Conservation (phyloP, 108 stramenopile species). For the Bacterosira constricta region DNA sequence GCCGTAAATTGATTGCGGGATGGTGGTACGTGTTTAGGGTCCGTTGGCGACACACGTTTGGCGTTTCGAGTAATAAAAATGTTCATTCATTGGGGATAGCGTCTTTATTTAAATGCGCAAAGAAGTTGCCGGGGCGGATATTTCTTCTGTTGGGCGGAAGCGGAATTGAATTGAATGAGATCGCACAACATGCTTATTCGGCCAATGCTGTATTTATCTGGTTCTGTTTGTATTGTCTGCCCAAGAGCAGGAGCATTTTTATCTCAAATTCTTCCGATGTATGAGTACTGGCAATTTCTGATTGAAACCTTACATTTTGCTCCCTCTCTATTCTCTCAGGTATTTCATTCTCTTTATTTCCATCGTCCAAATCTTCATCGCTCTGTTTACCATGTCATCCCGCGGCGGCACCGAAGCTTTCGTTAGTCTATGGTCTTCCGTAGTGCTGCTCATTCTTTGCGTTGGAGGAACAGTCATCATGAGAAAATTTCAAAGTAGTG, state of each 20-base stretch:
- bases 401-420: slow-evolving; percentile 74
- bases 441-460: slow-evolving; percentile 66
- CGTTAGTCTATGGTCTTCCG: slow-evolving; percentile 71
- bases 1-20: slow-evolving; percentile 87
- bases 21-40: slow-evolving; percentile 77
- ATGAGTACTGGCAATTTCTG: too few species aligned
- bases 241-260: too few species aligned
- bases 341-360: slow-evolving; percentile 83
- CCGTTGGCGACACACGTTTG: not conserved
- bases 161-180: too few species aligned
- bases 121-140: too few species aligned
- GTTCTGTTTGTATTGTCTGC: too few species aligned
- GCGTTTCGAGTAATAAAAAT: too few species aligned
- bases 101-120: too few species aligned
- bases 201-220: too few species aligned
- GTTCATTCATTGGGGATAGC: too few species aligned
- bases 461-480: slow-evolving; percentile 91
- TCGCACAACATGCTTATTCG: too few species aligned
- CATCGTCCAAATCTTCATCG: slow-evolving; percentile 61
- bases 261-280: too few species aligned
- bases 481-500: slow-evolving; percentile 86
- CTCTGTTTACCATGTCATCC: slow-evolving; percentile 69
- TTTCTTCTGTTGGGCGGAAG: too few species aligned
- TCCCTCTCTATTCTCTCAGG: slow-evolving; percentile 34
- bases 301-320: not conserved